phyloP scores from a whole-genome alignment of 106 monocot genomes.

The Dioscorea dumetorum region DNA sequence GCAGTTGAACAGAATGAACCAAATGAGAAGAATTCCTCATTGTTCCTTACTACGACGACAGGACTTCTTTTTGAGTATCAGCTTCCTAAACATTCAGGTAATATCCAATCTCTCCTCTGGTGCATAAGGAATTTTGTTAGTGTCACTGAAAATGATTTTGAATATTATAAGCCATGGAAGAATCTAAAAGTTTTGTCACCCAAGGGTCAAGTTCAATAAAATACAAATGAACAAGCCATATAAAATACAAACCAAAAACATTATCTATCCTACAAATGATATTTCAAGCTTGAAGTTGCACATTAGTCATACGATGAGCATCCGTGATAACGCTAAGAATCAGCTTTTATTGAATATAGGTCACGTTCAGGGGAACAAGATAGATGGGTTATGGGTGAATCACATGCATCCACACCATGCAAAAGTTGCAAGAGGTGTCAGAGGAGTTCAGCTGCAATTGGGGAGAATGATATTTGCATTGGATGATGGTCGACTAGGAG shows the following conservation, averaged over 20 bases:
- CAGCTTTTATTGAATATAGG: no score
- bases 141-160: no score
- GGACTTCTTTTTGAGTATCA: conserved; percentile 77
- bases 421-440: conserved; percentile 58
- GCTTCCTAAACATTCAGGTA: conserved; percentile 61
- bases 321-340: not conserved
- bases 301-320: not conserved
- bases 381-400: conserved; percentile 56
- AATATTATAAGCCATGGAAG: no score
- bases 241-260: no score
- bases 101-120: not conserved
- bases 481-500: conserved; percentile 82
- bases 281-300: no score
- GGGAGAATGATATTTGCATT: conserved; percentile 71
- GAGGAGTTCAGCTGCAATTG: conserved; percentile 59
- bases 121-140: no score
- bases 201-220: no score
- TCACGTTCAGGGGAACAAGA: conserved; percentile 19
- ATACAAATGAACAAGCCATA: no score
- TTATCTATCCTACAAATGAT: no score
- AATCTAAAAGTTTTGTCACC: no score
- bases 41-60: conserved; percentile 55
- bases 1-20: conserved; percentile 32
- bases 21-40: conserved; percentile 28
- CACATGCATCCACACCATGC: conserved; percentile 70